Evolutionary conservation across 495 filamentous ascomycete species (phyloP).

Genomic region (Haplographium delicatum): DNA sequence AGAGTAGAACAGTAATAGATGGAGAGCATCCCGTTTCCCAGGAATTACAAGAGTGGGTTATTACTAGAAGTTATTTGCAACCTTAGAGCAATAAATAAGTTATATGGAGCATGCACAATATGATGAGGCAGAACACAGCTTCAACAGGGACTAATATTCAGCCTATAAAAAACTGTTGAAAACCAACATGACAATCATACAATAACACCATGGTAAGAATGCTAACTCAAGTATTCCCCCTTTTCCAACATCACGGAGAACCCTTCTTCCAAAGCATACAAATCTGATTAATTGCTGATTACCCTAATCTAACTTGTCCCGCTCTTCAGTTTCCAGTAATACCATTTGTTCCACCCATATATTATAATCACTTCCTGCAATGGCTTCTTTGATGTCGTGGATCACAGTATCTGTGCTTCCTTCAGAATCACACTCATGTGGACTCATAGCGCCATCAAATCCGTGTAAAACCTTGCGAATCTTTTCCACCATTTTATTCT

Average conservation of each 20-base stretch:
- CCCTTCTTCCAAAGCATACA: neutral
- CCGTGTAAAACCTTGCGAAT: slow-evolving; percentile 8
- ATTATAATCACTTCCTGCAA: slow-evolving; percentile 7
- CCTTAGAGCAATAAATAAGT: no score
- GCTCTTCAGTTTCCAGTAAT: neutral
- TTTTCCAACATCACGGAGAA: neutral
- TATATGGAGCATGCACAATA: no score
- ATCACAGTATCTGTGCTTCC: slow-evolving; percentile 15
- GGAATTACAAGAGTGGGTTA: no score
- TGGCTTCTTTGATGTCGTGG: neutral
- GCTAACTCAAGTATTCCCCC: neutral
- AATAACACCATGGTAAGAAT: neutral
- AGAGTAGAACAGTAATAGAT: no score
- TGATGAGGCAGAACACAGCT: no score
- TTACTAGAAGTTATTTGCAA: no score
- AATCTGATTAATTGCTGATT: neutral
- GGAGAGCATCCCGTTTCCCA: no score
- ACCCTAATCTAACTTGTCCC: neutral
- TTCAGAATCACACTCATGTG: slow-evolving; percentile 8
- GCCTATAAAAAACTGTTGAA: no score
- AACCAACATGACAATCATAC: neutral
- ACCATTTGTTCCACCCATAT: slow-evolving; percentile 5
- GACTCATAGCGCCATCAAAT: slow-evolving; percentile 14
- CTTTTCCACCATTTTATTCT: neutral
- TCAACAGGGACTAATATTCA: no score